phyloP scores from a whole-genome alignment of 148 eudicot species.

The Simmondsia chinensis region DNA sequence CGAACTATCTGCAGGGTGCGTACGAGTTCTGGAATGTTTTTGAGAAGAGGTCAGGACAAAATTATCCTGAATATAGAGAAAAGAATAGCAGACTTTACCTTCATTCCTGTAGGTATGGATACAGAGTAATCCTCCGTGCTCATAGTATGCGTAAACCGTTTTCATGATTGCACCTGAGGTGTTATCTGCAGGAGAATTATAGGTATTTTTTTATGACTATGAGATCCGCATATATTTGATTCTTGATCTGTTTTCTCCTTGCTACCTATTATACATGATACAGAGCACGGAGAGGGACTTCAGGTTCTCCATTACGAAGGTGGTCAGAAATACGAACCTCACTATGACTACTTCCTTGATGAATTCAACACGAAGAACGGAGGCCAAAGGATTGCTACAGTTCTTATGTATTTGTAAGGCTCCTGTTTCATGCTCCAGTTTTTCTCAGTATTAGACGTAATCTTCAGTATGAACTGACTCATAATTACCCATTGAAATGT shows the following conservation, averaged over 20 bases:
- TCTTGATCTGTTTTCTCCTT: not conserved
- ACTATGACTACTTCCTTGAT: slow-evolving; percentile 58
- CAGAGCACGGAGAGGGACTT: slow-evolving; percentile 64
- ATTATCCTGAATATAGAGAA: slow-evolving; percentile 62
- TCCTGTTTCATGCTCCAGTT: not conserved
- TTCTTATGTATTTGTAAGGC: slow-evolving; percentile 68
- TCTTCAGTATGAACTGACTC: not conserved
- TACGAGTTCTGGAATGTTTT: slow-evolving; percentile 94
- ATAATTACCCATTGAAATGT: not conserved
- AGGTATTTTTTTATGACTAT: too few species aligned
- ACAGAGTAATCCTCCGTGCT: too few species aligned
- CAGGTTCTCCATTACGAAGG: slow-evolving; percentile 71
- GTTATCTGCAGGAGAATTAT: too few species aligned
- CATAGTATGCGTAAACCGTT: too few species aligned
- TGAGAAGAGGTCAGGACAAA: slow-evolving; percentile 74
- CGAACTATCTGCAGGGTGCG: slow-evolving; percentile 53
- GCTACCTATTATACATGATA: not conserved
- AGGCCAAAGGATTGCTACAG: slow-evolving; percentile 71
- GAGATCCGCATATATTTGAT: too few species aligned
- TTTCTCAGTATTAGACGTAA: not conserved
- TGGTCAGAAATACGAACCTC: slow-evolving; percentile 77
- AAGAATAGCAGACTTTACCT: slow-evolving; percentile 74
- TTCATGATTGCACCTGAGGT: too few species aligned
- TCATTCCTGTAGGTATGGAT: slow-evolving; percentile 82
- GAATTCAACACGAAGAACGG: slow-evolving; percentile 67